Conservation (phyloP, 768 basidiomycete species). For the Psilocybe azurescens region DNA sequence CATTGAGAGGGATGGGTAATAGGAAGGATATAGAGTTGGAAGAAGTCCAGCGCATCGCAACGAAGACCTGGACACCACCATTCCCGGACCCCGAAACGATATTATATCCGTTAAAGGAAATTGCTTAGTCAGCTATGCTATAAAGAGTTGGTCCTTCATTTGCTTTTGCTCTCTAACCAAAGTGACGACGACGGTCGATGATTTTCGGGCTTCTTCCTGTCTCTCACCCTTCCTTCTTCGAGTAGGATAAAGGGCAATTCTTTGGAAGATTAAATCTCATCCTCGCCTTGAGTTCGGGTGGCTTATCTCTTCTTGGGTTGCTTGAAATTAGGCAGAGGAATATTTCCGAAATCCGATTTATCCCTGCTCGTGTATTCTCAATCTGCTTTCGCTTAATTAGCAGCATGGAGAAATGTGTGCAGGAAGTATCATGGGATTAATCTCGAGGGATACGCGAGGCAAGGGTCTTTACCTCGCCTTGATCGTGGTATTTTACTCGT, state of each 20-base stretch:
- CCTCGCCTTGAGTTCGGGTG: constrained; percentile 85
- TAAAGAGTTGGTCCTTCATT: constrained; percentile 17
- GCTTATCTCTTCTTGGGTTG: constrained; percentile 56
- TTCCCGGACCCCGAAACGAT: constrained; percentile 2
- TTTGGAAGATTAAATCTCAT: constrained; percentile 64
- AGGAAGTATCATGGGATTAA: constrained; percentile 10
- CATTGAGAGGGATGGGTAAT: constrained; percentile 48
- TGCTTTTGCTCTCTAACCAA: constrained; percentile 43
- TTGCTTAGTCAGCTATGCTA: constrained; percentile 50
- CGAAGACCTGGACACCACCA: constrained; percentile 13
- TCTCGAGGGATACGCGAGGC: constrained; percentile 26
- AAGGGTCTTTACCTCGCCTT: constrained; percentile 11
- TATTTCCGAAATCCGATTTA: constrained; percentile 39
- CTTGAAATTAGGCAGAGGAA: constrained; percentile 86
- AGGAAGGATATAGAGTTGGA: constrained; percentile 26
- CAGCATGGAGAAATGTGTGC: constrained; percentile 2
- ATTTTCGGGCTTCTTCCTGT: constrained; percentile 57
- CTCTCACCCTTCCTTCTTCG: constrained; percentile 60
- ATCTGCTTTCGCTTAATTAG: constrained; percentile 1
- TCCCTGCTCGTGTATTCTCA: constrained; percentile 19
- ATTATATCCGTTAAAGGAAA: constrained; percentile 11
- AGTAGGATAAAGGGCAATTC: constrained; percentile 44
- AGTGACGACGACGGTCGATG: constrained; percentile 83
- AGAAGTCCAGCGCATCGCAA: constrained; percentile 25
- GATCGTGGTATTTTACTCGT: constrained; percentile 26